Evolutionary conservation across 73 alveolate genomes (phyloP).

Genomic region (Chromera velia): DNA sequence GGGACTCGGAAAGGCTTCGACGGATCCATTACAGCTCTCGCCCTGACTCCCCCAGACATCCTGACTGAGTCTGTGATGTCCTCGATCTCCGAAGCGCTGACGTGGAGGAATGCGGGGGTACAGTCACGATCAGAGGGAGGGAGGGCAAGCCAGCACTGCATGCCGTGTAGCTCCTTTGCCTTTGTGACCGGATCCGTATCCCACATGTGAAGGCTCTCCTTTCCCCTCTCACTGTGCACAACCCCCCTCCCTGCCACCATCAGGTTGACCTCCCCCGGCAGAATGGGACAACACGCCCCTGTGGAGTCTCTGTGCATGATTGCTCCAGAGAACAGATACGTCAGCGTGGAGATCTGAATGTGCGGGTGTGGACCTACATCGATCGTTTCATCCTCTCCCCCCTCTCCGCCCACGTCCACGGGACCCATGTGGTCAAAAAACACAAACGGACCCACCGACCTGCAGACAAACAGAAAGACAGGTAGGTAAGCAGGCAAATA

Average conservation of each 20-base stretch:
- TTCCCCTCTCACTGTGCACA: background rate
- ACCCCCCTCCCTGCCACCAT: background rate
- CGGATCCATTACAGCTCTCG: background rate
- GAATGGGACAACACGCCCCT: background rate
- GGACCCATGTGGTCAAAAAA: background rate
- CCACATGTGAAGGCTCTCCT: background rate
- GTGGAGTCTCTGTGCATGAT: slow-evolving; percentile 1
- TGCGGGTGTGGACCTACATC: background rate
- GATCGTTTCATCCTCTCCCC: background rate
- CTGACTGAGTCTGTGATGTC: no score
- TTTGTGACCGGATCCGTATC: no score
- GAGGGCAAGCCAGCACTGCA: background rate
- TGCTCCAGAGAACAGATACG: background rate
- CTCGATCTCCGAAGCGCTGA: no score
- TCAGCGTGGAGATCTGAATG: background rate
- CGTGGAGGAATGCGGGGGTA: background rate
- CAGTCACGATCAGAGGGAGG: background rate
- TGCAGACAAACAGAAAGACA: no score
- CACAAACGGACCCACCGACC: background rate
- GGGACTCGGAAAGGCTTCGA: background rate
- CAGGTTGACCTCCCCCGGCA: background rate
- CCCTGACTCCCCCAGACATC: no score
- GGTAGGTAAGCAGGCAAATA: no score
- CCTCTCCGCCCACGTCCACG: background rate
- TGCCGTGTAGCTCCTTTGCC: background rate